phyloP scores from a whole-genome alignment of 208 protist species.

The Trypanosoma mega region DNA sequence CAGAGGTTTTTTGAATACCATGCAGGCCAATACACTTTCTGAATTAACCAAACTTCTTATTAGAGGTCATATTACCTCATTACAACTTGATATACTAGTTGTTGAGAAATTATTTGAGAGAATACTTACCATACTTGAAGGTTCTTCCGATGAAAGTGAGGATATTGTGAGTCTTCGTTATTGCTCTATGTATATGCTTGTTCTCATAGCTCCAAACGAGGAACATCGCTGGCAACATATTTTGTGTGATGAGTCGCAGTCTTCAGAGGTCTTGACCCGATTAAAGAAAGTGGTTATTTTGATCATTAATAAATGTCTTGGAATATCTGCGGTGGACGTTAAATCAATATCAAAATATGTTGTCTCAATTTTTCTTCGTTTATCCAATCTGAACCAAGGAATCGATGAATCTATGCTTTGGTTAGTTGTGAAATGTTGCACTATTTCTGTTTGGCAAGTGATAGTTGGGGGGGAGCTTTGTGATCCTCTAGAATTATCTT shows the following conservation, averaged over 20 bases:
- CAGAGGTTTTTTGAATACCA: slow-evolving; percentile 1
- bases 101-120: slow-evolving; percentile 6
- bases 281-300: neutral
- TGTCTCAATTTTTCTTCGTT: slow-evolving; percentile 16
- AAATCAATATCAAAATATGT: slow-evolving; percentile 17
- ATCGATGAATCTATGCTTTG: slow-evolving; percentile 25
- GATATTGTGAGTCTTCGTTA: slow-evolving; percentile 9
- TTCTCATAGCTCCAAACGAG: slow-evolving; percentile 8
- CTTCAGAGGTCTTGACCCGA: too few relatives aligned
- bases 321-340: neutral
- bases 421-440: slow-evolving; percentile 22
- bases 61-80: slow-evolving; percentile 2
- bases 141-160: neutral
- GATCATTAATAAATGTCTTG: slow-evolving; percentile 21
- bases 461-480: slow-evolving; percentile 17
- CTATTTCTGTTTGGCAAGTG: slow-evolving; percentile 12
- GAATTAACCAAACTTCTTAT: slow-evolving; percentile 9
- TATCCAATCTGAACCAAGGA: neutral
- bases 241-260: neutral
- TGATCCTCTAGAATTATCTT: slow-evolving; percentile 3
- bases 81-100: neutral
- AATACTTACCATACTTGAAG: neutral
- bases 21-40: neutral
- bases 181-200: slow-evolving; percentile 23
- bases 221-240: slow-evolving; percentile 15